phyloP scores from a whole-genome alignment of 345 rosid genomes.

The Populus simonii region DNA sequence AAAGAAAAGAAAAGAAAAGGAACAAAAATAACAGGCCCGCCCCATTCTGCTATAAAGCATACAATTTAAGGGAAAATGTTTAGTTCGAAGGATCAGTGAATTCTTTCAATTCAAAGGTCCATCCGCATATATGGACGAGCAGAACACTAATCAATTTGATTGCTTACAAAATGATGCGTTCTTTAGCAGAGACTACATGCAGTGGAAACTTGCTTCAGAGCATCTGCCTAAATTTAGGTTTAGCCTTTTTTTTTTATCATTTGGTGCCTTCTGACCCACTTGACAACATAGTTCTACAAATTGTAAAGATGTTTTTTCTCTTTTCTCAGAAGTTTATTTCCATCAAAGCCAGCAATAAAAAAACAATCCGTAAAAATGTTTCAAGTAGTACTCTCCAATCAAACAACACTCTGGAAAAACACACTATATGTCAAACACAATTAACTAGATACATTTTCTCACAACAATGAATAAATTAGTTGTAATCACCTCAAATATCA shows the following conservation, averaged over 20 bases:
- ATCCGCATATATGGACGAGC: background rate
- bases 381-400: slow-evolving; percentile 23
- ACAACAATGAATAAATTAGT: slow-evolving; percentile 28
- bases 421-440: slow-evolving; percentile 12
- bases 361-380: slow-evolving; percentile 23
- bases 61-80: background rate
- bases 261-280: background rate
- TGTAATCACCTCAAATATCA: slow-evolving; percentile 25
- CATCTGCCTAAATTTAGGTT: background rate
- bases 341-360: slow-evolving; percentile 10
- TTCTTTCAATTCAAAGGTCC: background rate
- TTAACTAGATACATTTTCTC: slow-evolving; percentile 3
- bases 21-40: background rate
- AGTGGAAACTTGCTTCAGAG: background rate
- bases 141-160: background rate
- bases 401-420: slow-evolving; percentile 30
- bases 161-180: background rate
- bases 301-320: background rate
- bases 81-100: background rate
- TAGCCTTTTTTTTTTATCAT: background rate
- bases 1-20: background rate
- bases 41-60: background rate
- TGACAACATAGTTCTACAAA: background rate
- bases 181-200: background rate
- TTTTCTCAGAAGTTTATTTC: background rate